Base-by-base conservation (phyloP, 108 stramenopile species). In the Asterionellopsis glacialis region DNA sequence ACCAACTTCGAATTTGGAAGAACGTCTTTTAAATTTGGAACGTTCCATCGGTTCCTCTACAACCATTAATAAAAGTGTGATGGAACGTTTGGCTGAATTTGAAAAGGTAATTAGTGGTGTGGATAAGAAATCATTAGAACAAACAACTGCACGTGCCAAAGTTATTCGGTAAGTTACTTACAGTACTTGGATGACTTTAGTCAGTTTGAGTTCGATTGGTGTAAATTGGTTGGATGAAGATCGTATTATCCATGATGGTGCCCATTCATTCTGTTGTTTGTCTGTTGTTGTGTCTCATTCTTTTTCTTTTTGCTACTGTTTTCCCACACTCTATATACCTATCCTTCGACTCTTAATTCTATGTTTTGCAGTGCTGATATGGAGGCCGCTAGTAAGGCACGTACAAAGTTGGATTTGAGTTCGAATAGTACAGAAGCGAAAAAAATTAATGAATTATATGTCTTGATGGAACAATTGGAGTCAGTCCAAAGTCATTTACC, bases 381-480 rank as follows among this genome's bases (percentile, higher is more conserved):
- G 39, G 83, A 81, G 59, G 83, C 83, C 4, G 83, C 83, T 53
- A 64, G 64, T 58, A 85, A 81, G 77, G 83, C 83, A 14, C 68
- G 73, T 14, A 75, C 74, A 51, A 85, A 85, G 54, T 43, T 85
- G 4, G 72, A 57, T 42, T 16, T 40, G 16, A 18, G 15, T 23
- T 71, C 64, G 54, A 60, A 64, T 19, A 72, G 61, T 42, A 72
- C 74, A 38, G 91, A 93, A 58, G 65, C 79, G 28, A 74, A 83
- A 65, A 85, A 59, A 39, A 84, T 93, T 56, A 56, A 84, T 23
- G 71, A 74, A 6, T 65, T 93, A 44, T 79, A 93, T 71, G 61
- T 73, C 24, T 82, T 84, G 67, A 61, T 93, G 64, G 40, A 76
- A 9, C 78, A 87, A 51, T 57, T 93, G 63, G 88, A 93, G 41